These are phyloP conservation scores for Eragrostis nindensis DNA, from an alignment of 176 grass and related monocot species.

Conservation along the genomic window DNA sequence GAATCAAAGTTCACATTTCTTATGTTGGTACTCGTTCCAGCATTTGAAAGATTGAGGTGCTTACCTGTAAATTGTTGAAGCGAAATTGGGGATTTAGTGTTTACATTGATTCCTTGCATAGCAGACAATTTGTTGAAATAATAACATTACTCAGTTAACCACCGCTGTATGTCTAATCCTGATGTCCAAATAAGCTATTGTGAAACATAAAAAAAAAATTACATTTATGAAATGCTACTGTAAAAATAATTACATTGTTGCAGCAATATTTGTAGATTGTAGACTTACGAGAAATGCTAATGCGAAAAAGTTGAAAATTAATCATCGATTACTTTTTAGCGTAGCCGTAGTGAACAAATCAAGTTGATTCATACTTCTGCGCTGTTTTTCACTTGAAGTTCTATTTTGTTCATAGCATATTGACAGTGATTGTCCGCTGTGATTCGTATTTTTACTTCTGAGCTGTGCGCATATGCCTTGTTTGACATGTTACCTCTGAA, in stretches of 20 bases:
- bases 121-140: not conserved
- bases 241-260: not conserved
- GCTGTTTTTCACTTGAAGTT: not conserved
- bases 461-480: not conserved
- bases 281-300: not conserved
- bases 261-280: slow-evolving; percentile 9
- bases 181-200: not conserved
- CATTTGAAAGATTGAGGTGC: not conserved
- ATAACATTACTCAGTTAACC: not conserved
- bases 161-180: not conserved
- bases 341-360: not conserved
- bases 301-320: not conserved
- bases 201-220: too few species aligned
- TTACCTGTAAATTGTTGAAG: not conserved
- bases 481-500: not conserved
- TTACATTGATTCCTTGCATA: not conserved
- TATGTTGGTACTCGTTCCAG: not conserved
- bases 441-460: not conserved
- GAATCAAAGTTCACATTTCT: not conserved
- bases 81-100: not conserved
- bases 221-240: too few species aligned
- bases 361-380: not conserved
- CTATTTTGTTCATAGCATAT: not conserved
- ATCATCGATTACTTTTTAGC: not conserved
- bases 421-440: not conserved